phyloP scores from a whole-genome alignment of 176 grass and related monocot genomes.

The Cymbopogon citratus region DNA sequence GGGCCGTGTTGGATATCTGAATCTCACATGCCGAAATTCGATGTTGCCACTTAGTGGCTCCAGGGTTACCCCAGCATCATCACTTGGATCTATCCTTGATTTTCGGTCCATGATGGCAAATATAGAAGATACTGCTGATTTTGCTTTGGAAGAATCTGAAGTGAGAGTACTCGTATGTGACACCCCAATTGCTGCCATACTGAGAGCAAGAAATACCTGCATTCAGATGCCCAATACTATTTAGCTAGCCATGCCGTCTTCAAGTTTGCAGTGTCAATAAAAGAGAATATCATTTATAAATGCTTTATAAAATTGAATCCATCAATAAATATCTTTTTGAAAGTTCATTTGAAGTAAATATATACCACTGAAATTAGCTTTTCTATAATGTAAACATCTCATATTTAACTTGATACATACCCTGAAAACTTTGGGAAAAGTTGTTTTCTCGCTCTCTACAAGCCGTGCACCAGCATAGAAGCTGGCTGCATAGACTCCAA shows the following conservation, averaged over 20 bases:
- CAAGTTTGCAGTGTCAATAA: background rate
- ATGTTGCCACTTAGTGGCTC: constrained; percentile 65
- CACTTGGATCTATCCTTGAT: constrained; percentile 72
- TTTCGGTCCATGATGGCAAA: constrained; percentile 64
- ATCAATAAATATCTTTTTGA: background rate
- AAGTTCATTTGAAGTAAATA: background rate
- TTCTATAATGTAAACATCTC: background rate
- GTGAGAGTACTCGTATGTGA: constrained; percentile 73
- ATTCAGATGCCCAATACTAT: background rate
- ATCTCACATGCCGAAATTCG: constrained; percentile 62
- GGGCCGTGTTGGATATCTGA: constrained; percentile 69
- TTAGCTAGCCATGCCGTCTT: background rate
- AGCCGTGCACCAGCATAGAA: constrained; percentile 72
- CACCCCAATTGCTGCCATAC: constrained; percentile 74
- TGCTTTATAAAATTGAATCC: background rate
- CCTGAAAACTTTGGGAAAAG: constrained; percentile 59
- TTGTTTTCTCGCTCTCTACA: constrained; percentile 44
- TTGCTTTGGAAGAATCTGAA: constrained; percentile 73
- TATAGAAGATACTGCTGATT: constrained; percentile 64
- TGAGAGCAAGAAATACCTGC: constrained; percentile 76
- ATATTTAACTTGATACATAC: constrained; percentile 31
- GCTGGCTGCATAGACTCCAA: constrained; percentile 44
- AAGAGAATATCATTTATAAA: background rate
- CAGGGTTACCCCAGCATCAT: constrained; percentile 40
- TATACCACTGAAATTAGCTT: background rate